Conservation (phyloP, 257 asterid species). For the Jacaranda mimosifolia region DNA sequence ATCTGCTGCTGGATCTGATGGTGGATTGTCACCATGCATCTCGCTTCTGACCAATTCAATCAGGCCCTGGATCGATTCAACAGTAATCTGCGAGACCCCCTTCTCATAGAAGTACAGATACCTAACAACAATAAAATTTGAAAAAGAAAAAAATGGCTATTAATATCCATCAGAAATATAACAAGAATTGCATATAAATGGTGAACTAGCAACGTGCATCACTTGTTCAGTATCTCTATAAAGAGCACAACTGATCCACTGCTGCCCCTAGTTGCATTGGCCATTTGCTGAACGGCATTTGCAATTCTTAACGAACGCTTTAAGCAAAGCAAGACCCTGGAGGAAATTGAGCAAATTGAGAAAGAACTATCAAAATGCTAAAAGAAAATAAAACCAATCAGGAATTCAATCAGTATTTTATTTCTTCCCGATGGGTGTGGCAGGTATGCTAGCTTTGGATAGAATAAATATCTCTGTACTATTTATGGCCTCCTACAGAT, state of each 20-base stretch:
- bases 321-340: conserved; percentile 93
- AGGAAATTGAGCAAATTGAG: conserved; percentile 24
- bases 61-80: conserved; percentile 85
- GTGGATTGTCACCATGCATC: conserved; percentile 67
- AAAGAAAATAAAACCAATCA: background rate
- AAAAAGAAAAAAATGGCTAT: background rate
- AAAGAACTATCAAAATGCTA: background rate
- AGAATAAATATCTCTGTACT: background rate
- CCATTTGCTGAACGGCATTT: conserved; percentile 97
- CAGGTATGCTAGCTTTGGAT: background rate
- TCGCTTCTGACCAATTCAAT: conserved; percentile 83
- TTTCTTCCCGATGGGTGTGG: conserved; percentile 12
- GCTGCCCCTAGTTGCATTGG: conserved; percentile 89
- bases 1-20: conserved; percentile 78
- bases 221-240: conserved; percentile 97
- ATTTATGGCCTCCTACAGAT: background rate
- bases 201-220: conserved; percentile 27
- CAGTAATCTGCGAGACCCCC: conserved; percentile 79
- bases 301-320: conserved; percentile 97
- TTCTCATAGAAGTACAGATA: conserved; percentile 98
- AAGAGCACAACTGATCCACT: conserved; percentile 82
- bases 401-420: background rate
- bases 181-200: conserved; percentile 17
- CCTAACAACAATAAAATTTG: conserved; percentile 49
- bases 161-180: conserved; percentile 11